Conservation (phyloP, 2,329 filamentous ascomycete genomes). For the Bipolaris oryzae region DNA sequence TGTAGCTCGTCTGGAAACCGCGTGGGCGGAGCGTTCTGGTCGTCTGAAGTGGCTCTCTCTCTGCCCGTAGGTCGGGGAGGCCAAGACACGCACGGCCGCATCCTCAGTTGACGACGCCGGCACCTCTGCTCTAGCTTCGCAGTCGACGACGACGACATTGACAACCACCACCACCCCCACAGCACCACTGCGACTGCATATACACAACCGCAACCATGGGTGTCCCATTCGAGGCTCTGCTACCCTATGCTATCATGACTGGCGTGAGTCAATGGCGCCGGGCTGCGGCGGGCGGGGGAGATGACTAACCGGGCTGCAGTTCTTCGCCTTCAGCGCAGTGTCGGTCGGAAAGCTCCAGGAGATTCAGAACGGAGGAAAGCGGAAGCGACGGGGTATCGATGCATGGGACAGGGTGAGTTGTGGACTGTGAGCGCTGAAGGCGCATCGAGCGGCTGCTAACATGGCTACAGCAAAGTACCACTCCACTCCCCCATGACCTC, state of each 20-base stretch:
- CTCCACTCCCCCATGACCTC: slow-evolving; percentile 37
- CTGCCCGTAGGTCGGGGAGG: slow-evolving; percentile 26
- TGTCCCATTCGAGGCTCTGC: slow-evolving; percentile 69
- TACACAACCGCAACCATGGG: slow-evolving; percentile 58
- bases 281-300: slow-evolving; percentile 12
- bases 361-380: slow-evolving; percentile 68
- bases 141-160: slow-evolving; percentile 17
- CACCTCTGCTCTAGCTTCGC: slow-evolving; percentile 20
- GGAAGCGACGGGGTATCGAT: slow-evolving; percentile 64
- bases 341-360: slow-evolving; percentile 63
- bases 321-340: slow-evolving; percentile 65
- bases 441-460: slow-evolving; percentile 49
- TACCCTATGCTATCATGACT: slow-evolving; percentile 69
- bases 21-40: slow-evolving; percentile 35
- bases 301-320: slow-evolving; percentile 51
- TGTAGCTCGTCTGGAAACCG: slow-evolving; percentile 31
- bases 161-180: slow-evolving; percentile 25
- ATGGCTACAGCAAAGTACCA: slow-evolving; percentile 60
- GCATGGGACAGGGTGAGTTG: slow-evolving; percentile 67
- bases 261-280: slow-evolving; percentile 55
- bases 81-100: slow-evolving; percentile 20
- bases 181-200: slow-evolving; percentile 27
- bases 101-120: slow-evolving; percentile 22
- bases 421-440: slow-evolving; percentile 30
- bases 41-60: slow-evolving; percentile 37